phyloP scores from a whole-genome alignment of 331 rosid species.

The Rhamnella rubrinervis region DNA sequence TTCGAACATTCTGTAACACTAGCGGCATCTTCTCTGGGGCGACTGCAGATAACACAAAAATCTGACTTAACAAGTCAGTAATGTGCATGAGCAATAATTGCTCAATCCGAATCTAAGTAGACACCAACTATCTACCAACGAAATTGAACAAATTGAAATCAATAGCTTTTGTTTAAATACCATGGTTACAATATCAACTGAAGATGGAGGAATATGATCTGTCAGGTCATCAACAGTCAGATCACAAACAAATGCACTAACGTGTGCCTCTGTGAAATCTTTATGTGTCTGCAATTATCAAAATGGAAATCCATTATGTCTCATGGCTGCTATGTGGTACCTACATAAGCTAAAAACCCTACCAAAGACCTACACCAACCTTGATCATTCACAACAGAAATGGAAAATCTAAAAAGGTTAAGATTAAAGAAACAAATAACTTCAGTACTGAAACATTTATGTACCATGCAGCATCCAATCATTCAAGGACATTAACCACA shows the following conservation, averaged over 20 bases:
- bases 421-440: not conserved
- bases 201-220: slow-evolving; percentile 60
- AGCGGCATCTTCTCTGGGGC: slow-evolving; percentile 88
- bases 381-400: not conserved
- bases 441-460: not conserved
- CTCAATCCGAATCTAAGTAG: slow-evolving; percentile 14
- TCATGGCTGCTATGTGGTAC: not conserved
- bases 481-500: not conserved
- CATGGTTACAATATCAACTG: slow-evolving; percentile 84
- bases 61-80: slow-evolving; percentile 86
- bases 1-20: slow-evolving; percentile 74
- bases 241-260: slow-evolving; percentile 81
- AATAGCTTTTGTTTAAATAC: slow-evolving; percentile 43
- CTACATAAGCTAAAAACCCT: not conserved
- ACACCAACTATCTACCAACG: slow-evolving; percentile 14
- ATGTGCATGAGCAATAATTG: slow-evolving; percentile 20
- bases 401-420: not conserved
- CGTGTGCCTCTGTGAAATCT: slow-evolving; percentile 65
- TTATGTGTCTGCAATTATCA: slow-evolving; percentile 58
- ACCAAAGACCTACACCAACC: not conserved
- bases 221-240: slow-evolving; percentile 77
- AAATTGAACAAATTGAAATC: slow-evolving; percentile 16
- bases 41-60: slow-evolving; percentile 94
- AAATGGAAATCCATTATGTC: slow-evolving; percentile 19
- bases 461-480: not conserved